Conservation (phyloP, 768 basidiomycete genomes). For the Phaffia australis region DNA sequence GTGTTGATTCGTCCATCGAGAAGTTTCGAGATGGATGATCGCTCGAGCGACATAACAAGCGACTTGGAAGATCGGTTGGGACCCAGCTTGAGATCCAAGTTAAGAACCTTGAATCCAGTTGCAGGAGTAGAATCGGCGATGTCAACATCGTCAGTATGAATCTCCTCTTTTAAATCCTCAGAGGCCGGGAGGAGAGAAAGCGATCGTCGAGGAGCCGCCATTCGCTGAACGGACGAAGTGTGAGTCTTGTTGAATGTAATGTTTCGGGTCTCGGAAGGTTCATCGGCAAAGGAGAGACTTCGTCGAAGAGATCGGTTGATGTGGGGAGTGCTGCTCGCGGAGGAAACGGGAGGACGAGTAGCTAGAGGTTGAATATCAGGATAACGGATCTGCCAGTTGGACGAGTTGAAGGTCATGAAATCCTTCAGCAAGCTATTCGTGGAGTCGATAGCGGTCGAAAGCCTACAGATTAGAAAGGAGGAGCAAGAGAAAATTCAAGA, state of each 20-base stretch:
- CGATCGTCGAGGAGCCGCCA: slow-evolving; percentile 46
- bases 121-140: slow-evolving; percentile 32
- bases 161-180: slow-evolving; percentile 42
- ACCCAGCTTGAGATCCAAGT: slow-evolving; percentile 85
- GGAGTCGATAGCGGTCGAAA: slow-evolving; percentile 64
- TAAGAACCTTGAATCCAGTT: slow-evolving; percentile 73
- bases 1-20: slow-evolving; percentile 70
- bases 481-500: background rate
- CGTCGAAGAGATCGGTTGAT: slow-evolving; percentile 42
- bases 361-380: slow-evolving; percentile 48
- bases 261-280: slow-evolving; percentile 45
- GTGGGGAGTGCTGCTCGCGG: slow-evolving; percentile 37
- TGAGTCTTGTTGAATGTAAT: background rate
- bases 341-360: slow-evolving; percentile 23
- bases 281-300: slow-evolving; percentile 74
- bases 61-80: slow-evolving; percentile 49
- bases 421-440: slow-evolving; percentile 59
- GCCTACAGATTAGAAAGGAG: slow-evolving; percentile 40
- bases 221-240: background rate
- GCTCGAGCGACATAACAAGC: slow-evolving; percentile 85
- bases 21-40: slow-evolving; percentile 80
- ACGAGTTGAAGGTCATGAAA: slow-evolving; percentile 68
- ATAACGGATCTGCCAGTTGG: slow-evolving; percentile 80
- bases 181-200: slow-evolving; percentile 42
- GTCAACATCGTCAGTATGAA: slow-evolving; percentile 29